Base-by-base conservation (phyloP, 192 early-diverging fungal genomes). In the Entomortierella parvispora region DNA sequence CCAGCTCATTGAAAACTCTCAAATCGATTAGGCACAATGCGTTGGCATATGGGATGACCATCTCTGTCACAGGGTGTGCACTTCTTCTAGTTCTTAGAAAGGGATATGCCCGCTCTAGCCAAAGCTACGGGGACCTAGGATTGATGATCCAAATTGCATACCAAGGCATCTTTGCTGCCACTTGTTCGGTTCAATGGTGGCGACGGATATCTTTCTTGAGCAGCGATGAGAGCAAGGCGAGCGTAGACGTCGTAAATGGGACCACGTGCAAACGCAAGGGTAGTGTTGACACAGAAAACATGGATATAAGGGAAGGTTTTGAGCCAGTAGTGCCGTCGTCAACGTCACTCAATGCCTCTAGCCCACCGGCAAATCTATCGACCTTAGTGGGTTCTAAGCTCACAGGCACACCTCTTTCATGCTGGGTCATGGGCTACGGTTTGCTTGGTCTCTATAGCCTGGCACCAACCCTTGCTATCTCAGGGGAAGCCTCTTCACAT, bases 121-220 rank as follows among this genome's bases (percentile, higher is more conserved):
- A 52, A 11, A 40, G 62, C 2, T 22, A 40, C 2, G 55, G 62
- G 20, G 34, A 53, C 22, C 34, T 56, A 34, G 62, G 70, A 52
- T 22, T 68, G 25, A 17, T 58, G 20, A 23, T 53, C 2, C 59
- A 68, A 5, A 12, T 58, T 15, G 37, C 48, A 15, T 77, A 77
- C 25, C 74, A 77, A 23, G 65, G 74, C 20, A 14, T 77, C 1
- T 77, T 77, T 52, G 74, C 65, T 1, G 55, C 56, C 12, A 52
- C 66, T 1, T 77, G 65, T 48, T 62, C 74, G 8, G 68, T 65
- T 53, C 74, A 77, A 18, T 77, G 74, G 74, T 34, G 68, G 53
- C 55, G 49, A 45, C 47, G 57, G n/a, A 46, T 62, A 31, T 15
- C 58, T 14, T 15, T 67, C 50, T 54, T 9, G 28, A 34, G 11